Conservation (phyloP, 2,329 filamentous ascomycete genomes). For the Curvularia hawaiiensis region DNA sequence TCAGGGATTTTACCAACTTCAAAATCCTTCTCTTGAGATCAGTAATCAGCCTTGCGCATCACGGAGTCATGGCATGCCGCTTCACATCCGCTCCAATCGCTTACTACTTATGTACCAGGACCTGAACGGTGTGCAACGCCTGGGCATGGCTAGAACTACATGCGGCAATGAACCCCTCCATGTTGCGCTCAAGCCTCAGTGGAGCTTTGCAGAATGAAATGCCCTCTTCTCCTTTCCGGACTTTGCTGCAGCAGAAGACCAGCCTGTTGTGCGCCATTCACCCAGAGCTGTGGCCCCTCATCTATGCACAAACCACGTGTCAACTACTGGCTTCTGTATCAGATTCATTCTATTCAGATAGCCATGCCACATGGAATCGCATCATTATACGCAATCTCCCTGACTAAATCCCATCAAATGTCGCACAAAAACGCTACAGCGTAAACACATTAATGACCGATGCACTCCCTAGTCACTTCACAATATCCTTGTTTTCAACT, state of each 20-base stretch:
- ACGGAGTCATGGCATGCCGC: background rate
- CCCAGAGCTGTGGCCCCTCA: background rate
- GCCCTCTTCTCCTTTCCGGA: background rate
- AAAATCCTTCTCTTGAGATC: background rate
- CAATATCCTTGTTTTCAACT: background rate
- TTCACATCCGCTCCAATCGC: background rate
- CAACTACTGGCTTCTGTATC: background rate
- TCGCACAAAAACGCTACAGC: background rate
- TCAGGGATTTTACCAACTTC: background rate
- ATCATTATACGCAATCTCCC: background rate
- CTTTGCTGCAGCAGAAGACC: background rate
- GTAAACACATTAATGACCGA: background rate
- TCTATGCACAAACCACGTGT: background rate
- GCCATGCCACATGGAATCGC: background rate
- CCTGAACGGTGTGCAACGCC: constrained; percentile 1
- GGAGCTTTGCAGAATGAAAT: background rate
- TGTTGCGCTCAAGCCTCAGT: background rate
- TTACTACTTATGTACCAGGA: background rate
- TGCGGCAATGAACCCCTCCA: background rate
- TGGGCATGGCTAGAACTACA: background rate
- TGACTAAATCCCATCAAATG: background rate
- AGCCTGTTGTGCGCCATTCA: background rate
- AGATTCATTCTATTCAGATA: background rate
- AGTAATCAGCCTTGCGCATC: background rate
- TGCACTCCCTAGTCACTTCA: background rate